Evolutionary conservation across 2,329 filamentous ascomycete species (phyloP), one percentile per base, ranked within the genome.

Genomic region (Trichophyton mentagrophytes): DNA sequence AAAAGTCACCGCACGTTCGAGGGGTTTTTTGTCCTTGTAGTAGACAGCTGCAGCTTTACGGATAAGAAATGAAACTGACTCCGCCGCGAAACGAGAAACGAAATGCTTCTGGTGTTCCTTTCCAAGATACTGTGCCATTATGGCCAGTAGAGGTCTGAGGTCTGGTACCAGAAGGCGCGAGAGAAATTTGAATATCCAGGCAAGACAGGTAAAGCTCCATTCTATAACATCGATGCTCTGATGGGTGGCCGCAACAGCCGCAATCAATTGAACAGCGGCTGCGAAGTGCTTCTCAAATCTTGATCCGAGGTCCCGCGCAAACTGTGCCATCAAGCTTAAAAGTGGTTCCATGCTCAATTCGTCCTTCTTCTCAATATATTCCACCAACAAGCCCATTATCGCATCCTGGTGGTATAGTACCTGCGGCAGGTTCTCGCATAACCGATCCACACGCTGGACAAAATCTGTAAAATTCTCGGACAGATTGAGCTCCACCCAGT

Each of bases 151-250:
- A 55, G 92, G 90, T 64, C 88, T 81, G 64, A 99, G 76, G 69
- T 99, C 89, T 3, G 90, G 87, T 0, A 93, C 88, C 22, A 99
- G 76, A 0, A 97, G 81, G 65, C 89, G 85, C 1, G 90, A 95
- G 3, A 99, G 82, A 70, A 97, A 97, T 71, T 99, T 99, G 82
- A 99, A 96, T 46, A 97, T 79, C 79, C 95, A 99, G 53, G 93
- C 90, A 61, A 99, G 79, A 67, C 89, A 91, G 11, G 87, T 90
- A 75, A 99, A 99, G 58, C 89, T 92, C 91, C 92, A 97, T 76
- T 99, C 93, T 58, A 97, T 89, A n/a, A 95, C 90, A 64, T 91
- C 89, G 27, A 89, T 85, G 69, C 89, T 87, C 61, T 88, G 81
- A 59, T 89, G 84, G 67, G 84, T 87, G 60, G 85, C 85, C 9